These are phyloP conservation scores for Aspergillus sp. DNA, from an alignment of 2,329 filamentous ascomycete species.

Conservation along the genomic window DNA sequence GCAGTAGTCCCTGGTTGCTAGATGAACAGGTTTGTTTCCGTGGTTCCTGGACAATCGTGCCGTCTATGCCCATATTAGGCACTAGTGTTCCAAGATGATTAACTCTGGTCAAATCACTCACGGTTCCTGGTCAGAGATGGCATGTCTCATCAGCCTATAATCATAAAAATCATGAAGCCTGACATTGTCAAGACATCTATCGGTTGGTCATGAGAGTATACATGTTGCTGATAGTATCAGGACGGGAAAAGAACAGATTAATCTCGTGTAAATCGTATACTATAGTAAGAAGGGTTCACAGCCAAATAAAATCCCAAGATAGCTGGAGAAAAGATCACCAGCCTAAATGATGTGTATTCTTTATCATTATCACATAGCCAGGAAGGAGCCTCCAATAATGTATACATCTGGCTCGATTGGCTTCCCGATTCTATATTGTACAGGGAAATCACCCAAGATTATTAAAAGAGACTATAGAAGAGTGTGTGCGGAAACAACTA, in stretches of 20 bases:
- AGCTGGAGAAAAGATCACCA: not conserved
- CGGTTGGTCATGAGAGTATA: constrained; percentile 42
- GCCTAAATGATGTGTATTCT: not conserved
- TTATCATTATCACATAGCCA: not conserved
- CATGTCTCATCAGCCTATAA: no score
- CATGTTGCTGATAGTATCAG: constrained; percentile 42
- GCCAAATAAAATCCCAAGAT: not conserved
- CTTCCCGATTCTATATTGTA: constrained; percentile 1
- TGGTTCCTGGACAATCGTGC: no score
- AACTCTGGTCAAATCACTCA: no score
- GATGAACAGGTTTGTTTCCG: no score
- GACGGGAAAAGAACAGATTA: not conserved
- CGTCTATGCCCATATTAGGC: no score
- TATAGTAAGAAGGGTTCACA: no score
- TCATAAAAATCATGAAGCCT: no score
- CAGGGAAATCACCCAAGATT: not conserved
- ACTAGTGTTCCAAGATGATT: no score
- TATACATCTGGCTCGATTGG: not conserved
- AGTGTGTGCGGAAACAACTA: constrained; percentile 24
- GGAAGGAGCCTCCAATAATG: not conserved
- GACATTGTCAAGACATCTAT: no score
- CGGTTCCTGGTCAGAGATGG: no score
- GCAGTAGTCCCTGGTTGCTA: no score
- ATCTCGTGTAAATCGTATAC: no score
- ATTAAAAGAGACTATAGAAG: constrained; percentile 3